Evolutionary conservation across 2,329 filamentous ascomycete genomes (phyloP), one percentile per base, ranked within the genome.

Genomic region (Penicillium hordei): DNA sequence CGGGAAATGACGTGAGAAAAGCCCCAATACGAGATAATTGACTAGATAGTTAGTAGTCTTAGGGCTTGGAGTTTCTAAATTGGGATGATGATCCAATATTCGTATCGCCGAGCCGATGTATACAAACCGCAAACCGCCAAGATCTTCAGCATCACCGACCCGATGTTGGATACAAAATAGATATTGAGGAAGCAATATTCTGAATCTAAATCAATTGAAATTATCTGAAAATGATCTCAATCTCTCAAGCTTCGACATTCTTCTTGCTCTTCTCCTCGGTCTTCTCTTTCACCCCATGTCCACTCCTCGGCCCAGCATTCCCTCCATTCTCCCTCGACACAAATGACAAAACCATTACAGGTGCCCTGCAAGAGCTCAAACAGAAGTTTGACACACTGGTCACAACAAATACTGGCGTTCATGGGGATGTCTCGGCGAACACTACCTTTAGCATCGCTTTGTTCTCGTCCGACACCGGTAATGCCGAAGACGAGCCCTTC

Each of bases 221-320:
- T 6, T 21, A 29, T 19, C 15, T 21, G 7, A 33, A 19, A 10
- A 46, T 46, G 43, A 9, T 15, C 10, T 21, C 27, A 33, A 21
- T 46, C n/a, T 3, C 12, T 15, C 2, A 45, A 0, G n/a, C n/a
- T 31, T 31, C 25, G 5, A n/a, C n/a, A 15, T 21, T 46, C 12
- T 33, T 33, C 12, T 33, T 46, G 7, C 43, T 31, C n/a, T 46
- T 33, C 27, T 21, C 27, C 3, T 33, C 15, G 2, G n/a, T 13
- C 12, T n/a, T 46, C n/a, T 46, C 43, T 46, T 46, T 46, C 27
- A 46, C 43, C n/a, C 43, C 43, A 33, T 46, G 43, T 33, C 43
- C 43, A 21, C 43, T 33, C 6, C 27, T 31, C 12, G 43, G 43
- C 6, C 27, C 43, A 21, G 43, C 43, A 33, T 46, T 46, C n/a